These are phyloP conservation scores for Fraxinus ornus DNA, from an alignment of 305 asterid genomes.

Conservation along the genomic window DNA sequence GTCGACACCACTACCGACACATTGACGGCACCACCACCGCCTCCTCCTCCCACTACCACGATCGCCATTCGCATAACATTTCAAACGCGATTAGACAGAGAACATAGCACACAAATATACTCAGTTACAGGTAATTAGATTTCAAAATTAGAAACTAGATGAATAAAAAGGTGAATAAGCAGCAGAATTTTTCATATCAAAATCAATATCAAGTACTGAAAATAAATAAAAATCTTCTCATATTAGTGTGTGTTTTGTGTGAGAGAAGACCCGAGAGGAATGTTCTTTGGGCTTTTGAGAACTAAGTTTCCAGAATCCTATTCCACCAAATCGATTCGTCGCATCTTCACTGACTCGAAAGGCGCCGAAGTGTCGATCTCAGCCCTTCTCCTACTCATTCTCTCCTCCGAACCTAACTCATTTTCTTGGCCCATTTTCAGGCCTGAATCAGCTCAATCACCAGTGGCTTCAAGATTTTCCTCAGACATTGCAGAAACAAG, in stretches of 20 bases:
- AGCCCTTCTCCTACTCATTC: slow-evolving; percentile 30
- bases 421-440: slow-evolving; percentile 1
- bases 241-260: background rate
- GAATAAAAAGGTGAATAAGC: slow-evolving; percentile 22
- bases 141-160: background rate
- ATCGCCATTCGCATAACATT: slow-evolving; percentile 17
- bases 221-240: background rate
- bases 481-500: slow-evolving; percentile 28
- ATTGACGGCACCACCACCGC: too few relatives aligned
- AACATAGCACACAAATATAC: background rate
- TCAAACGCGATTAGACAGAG: background rate
- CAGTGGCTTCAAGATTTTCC: slow-evolving; percentile 23
- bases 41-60: too few relatives aligned
- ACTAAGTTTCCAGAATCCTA: slow-evolving; percentile 86
- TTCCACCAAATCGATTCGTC: slow-evolving; percentile 79
- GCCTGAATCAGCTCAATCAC: slow-evolving; percentile 25
- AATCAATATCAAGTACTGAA: background rate
- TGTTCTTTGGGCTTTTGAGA: slow-evolving; percentile 35
- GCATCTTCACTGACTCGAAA: slow-evolving; percentile 94
- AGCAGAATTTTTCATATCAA: background rate
- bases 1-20: too few relatives aligned
- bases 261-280: slow-evolving; percentile 37
- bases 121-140: background rate
- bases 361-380: slow-evolving; percentile 94
- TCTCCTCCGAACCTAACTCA: slow-evolving; percentile 14